Percentiles rank a stretch among this genome's conserved stretches.
Conservation (phyloP, 129 eudicot species). For the Flaveria brownii region DNA sequence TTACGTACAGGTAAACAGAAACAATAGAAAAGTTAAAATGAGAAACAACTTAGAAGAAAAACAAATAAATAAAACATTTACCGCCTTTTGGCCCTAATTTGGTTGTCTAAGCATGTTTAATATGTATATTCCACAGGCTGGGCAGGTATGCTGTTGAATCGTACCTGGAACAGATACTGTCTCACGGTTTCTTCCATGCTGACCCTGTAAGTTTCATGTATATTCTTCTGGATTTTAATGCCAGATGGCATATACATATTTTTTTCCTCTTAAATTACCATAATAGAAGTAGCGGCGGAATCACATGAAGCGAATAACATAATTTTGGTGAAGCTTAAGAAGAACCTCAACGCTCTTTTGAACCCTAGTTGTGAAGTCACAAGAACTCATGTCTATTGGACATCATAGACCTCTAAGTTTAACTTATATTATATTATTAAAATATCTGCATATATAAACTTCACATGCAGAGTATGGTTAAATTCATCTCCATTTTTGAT, state of each 20-base stretch:
- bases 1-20: not conserved
- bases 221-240: slow-evolving; percentile 11
- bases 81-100: not conserved
- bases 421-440: slow-evolving; percentile 6
- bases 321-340: not conserved
- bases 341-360: not conserved
- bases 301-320: not conserved
- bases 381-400: slow-evolving; percentile 2
- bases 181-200: slow-evolving; percentile 98
- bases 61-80: not conserved
- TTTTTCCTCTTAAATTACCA: not conserved
- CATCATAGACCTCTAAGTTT: slow-evolving; percentile 18
- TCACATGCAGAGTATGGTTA: slow-evolving; percentile 26
- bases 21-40: not conserved
- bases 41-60: not conserved
- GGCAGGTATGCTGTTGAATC: slow-evolving; percentile 98
- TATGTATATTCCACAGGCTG: slow-evolving; percentile 54
- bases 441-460: slow-evolving; percentile 14
- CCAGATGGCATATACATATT: slow-evolving; percentile 12
- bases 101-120: slow-evolving; percentile 8
- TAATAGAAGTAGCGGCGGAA: not conserved
- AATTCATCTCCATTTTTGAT: slow-evolving; percentile 20
- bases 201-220: slow-evolving; percentile 73
- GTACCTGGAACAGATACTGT: slow-evolving; percentile 84
- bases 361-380: slow-evolving; percentile 5